These are phyloP conservation scores for Leccinum subgranulosum DNA, from an alignment of 768 basidiomycete species.

Conservation along the genomic window DNA sequence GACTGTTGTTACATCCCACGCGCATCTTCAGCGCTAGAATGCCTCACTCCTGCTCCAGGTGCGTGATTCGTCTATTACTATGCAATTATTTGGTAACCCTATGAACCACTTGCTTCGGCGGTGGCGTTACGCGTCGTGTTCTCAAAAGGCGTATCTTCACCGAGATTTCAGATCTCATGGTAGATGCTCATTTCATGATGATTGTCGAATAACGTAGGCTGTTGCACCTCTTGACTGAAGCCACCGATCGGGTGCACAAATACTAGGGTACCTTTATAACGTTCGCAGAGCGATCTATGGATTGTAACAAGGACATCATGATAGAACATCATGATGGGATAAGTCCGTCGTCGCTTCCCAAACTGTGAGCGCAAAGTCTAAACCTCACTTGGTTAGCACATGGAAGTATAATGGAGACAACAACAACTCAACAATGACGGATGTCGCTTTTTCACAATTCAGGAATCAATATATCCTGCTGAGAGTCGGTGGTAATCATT, in stretches of 20 bases:
- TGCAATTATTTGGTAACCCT: background rate
- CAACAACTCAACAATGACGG: background rate
- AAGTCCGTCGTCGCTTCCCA: background rate
- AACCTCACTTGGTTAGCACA: background rate
- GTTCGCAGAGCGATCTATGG: background rate
- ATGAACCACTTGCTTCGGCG: background rate
- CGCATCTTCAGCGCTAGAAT: background rate
- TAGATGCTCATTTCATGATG: background rate
- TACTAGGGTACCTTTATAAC: too few species aligned
- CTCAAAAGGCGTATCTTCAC: background rate
- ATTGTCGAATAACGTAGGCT: background rate
- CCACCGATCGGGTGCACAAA: background rate
- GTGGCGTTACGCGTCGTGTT: background rate
- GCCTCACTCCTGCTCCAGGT: background rate
- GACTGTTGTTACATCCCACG: background rate
- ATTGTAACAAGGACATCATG: background rate
- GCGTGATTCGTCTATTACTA: too few species aligned
- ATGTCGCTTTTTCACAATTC: background rate
- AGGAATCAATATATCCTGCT: background rate
- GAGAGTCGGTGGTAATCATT: background rate
- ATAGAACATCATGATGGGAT: background rate
- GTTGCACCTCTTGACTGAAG: background rate
- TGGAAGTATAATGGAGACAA: background rate
- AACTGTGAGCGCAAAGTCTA: background rate
- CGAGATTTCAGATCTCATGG: background rate